Evolutionary conservation across 352 stramenopile species (phyloP).

Genomic region (Globisporangium uncinulatum): DNA sequence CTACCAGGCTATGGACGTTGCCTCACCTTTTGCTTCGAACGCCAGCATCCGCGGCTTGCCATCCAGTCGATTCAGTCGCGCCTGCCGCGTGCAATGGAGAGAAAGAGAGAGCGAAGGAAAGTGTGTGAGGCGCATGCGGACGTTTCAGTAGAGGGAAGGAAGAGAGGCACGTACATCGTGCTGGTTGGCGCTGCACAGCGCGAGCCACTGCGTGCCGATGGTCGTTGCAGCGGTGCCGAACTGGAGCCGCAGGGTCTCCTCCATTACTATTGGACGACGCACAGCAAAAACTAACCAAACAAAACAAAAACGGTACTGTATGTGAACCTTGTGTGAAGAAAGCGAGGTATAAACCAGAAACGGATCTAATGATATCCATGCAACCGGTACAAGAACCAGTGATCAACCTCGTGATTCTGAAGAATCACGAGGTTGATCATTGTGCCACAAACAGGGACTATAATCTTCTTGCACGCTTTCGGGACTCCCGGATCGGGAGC

Average conservation of each 20-base stretch:
- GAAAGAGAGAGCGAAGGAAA: background rate
- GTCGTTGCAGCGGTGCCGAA: constrained; percentile 67
- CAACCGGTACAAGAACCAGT: too few species aligned
- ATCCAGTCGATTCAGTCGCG: constrained; percentile 22
- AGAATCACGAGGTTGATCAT: too few species aligned
- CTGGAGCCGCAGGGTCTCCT: constrained; percentile 64
- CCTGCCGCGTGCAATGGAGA: constrained; percentile 5
- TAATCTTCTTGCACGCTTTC: too few species aligned
- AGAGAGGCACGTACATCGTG: constrained; percentile 21
- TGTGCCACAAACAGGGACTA: too few species aligned
- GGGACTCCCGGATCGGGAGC: too few species aligned
- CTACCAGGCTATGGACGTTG: too few species aligned
- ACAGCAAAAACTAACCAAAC: too few species aligned
- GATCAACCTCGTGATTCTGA: too few species aligned
- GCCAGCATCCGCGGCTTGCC: constrained; percentile 43
- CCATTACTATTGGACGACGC: background rate
- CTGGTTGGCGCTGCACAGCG: constrained; percentile 32
- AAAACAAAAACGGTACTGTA: too few species aligned
- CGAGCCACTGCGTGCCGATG: constrained; percentile 56
- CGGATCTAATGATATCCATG: too few species aligned
- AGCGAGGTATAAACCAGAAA: too few species aligned
- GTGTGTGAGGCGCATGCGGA: background rate
- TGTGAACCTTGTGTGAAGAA: too few species aligned
- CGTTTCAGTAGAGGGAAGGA: background rate
- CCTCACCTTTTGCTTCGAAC: constrained; percentile 70